Percentiles rank a stretch among this genome's conserved stretches.
These are phyloP conservation scores for Botryotinia globosa DNA, from an alignment of 2,329 filamentous ascomycete genomes.

Conservation along the genomic window DNA sequence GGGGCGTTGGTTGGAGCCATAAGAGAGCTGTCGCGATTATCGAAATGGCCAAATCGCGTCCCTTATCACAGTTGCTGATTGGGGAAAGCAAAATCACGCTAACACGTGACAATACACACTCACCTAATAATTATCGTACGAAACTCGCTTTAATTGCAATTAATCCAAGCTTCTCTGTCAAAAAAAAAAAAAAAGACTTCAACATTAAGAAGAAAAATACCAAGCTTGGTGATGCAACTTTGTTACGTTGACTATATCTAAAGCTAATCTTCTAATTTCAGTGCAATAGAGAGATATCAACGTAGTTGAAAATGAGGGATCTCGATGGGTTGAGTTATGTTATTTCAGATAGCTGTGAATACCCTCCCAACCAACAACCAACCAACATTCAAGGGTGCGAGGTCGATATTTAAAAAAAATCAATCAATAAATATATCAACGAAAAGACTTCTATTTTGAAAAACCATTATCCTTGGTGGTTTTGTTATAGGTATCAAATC, in stretches of 20 bases:
- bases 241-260: background rate
- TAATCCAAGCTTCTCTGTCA: background rate
- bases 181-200: background rate
- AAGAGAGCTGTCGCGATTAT: background rate
- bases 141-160: background rate
- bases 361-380: background rate
- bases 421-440: background rate
- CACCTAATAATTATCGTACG: no score
- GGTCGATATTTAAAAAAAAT: background rate
- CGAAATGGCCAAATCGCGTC: conserved; percentile 8
- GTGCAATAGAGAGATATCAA: background rate
- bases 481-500: background rate
- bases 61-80: conserved; percentile 14
- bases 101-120: background rate
- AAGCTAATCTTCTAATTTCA: background rate
- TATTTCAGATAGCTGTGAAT: background rate
- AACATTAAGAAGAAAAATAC: background rate
- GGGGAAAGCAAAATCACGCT: background rate
- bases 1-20: background rate
- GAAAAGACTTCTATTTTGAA: background rate
- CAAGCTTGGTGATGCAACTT: background rate
- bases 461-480: background rate
- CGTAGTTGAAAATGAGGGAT: background rate
- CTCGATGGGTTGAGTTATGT: background rate
- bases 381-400: background rate